phyloP scores from a whole-genome alignment of 192 early-diverging fungal species.

The Podila epicladia region DNA sequence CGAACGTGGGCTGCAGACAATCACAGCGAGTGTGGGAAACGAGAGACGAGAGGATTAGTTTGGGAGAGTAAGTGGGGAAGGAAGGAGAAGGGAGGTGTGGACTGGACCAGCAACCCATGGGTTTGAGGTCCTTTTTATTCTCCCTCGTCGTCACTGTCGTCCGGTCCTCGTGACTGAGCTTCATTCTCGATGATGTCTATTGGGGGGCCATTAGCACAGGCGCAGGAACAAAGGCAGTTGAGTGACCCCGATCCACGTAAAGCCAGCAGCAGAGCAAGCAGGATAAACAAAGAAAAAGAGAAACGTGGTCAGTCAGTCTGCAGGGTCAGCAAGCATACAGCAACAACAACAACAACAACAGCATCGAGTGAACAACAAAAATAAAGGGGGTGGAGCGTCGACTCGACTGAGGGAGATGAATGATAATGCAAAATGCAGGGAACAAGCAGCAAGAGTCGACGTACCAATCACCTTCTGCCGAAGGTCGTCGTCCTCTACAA shows the following conservation, averaged over 20 bases:
- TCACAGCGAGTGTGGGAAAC: too few species aligned
- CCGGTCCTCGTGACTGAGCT: not conserved
- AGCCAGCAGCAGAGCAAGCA: not conserved
- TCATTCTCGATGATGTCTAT: not conserved
- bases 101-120: too few species aligned
- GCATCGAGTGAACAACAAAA: not conserved
- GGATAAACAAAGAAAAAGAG: not conserved
- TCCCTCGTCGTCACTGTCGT: too few species aligned
- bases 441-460: not conserved
- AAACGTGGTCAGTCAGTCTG: constrained; percentile 2
- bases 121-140: too few species aligned
- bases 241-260: too few species aligned
- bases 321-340: not conserved
- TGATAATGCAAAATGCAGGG: too few species aligned
- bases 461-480: constrained; percentile 41
- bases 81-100: not conserved
- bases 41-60: too few species aligned
- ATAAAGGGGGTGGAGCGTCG: not conserved
- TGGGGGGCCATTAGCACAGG: not conserved
- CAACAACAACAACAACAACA: not conserved
- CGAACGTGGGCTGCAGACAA: too few species aligned
- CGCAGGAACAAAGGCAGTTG: not conserved
- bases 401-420: not conserved
- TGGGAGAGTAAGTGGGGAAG: not conserved
- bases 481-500: constrained; percentile 44